phyloP scores from a whole-genome alignment of 169 alveolate species.

The Eimeria necatrix region DNA sequence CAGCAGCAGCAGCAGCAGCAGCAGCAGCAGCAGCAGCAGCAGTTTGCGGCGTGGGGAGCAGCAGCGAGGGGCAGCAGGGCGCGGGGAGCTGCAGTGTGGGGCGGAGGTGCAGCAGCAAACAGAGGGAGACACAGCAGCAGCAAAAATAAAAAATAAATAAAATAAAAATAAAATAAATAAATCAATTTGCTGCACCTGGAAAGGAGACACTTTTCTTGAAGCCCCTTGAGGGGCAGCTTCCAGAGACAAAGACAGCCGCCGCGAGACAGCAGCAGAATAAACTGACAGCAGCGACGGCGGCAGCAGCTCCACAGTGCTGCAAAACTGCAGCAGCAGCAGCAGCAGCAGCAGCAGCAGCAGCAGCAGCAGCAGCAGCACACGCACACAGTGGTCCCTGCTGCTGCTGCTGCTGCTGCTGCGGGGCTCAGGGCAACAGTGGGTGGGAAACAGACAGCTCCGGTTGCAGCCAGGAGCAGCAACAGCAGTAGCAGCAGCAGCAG shows the following conservation, averaged over 20 bases:
- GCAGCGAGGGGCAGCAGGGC: too few relatives aligned
- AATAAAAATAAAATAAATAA: too few relatives aligned
- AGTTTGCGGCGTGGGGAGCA: not conserved
- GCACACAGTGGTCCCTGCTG: not conserved
- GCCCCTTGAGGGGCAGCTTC: not conserved
- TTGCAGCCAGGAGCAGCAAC: not conserved
- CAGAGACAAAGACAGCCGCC: not conserved
- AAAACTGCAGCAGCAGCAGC: not conserved
- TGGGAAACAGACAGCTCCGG: not conserved
- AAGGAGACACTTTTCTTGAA: not conserved
- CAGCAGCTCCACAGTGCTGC: conserved; percentile 19
- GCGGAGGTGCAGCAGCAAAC: not conserved
- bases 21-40: not conserved
- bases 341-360: not conserved
- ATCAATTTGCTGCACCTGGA: not conserved
- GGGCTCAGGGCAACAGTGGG: too few relatives aligned
- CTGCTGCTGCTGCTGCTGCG: not conserved
- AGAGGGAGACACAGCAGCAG: not conserved
- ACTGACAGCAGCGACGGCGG: not conserved
- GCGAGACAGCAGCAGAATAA: conserved; percentile 14
- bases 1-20: not conserved
- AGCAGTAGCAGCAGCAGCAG: not conserved
- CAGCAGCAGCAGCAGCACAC: not conserved
- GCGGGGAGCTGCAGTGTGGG: not conserved
- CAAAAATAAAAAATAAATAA: too few relatives aligned